Base-by-base conservation (phyloP, 495 filamentous ascomycete genomes). In the Penicillium canariense region DNA sequence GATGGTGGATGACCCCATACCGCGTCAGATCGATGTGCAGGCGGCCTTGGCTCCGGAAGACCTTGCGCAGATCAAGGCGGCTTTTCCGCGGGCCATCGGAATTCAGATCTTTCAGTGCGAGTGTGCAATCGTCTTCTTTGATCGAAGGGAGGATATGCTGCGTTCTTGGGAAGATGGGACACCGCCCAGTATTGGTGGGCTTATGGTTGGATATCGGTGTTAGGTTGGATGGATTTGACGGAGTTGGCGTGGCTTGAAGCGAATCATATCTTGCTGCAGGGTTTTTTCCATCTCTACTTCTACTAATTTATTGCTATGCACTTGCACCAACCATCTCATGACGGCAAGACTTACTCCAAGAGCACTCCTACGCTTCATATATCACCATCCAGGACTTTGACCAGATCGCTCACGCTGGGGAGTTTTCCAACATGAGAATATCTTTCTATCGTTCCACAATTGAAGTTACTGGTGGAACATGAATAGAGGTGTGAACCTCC, bases 371-470 rank as follows among this genome's bases (percentile, higher is more conserved):
- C 23, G 59, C 59, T 4, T 63, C 68, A 17, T 70, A 38, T 31
- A 60, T 68, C 48, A 68, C 62, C 0, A 58, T 52, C 1, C 34
- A 31, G 22, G 65, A 65, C n/a, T 59, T 70, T 26, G 68, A 70
- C 51, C 62, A 57, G 22, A 55, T 70, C 11, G 59, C 63, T 11
- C 2, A 34, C 2, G 56, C 48, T 15, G 52, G 52, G 39, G 32
- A 3, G 42, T 48, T 25, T 42, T 20, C 18, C 12, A n/a, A 42
- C 22, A 5, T 17, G 22, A 4, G 38, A 32, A 32, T n/a, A n/a
- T n/a, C n/a, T n/a, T n/a, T 32, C 30, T 32, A 32, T 32, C 30
- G 6, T 32, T 32, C 30, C 6, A 32, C 30, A 32, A 6, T 32
- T 12, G n/a, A n/a, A n/a, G 14, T 35, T 22, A 42, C 17, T 42